phyloP scores from a whole-genome alignment of 805 yeast species.

The Lipomyces kockii region DNA sequence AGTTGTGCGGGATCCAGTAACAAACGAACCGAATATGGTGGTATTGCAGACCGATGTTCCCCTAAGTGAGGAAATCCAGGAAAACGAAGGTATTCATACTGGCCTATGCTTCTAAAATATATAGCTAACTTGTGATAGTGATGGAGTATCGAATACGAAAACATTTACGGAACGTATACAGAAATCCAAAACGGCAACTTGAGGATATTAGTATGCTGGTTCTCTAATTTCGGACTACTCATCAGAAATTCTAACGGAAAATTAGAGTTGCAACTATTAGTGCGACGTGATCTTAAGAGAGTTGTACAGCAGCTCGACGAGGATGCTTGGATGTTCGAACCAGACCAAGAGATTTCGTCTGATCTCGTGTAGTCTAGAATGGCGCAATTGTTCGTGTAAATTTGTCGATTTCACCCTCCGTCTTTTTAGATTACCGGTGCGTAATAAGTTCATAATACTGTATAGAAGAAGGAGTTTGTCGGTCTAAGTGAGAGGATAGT shows the following conservation, averaged over 20 bases:
- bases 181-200: conserved; percentile 7
- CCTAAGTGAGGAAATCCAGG: conserved; percentile 25
- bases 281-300: conserved; percentile 26
- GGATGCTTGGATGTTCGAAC: conserved; percentile 34
- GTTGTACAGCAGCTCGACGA: conserved; percentile 25
- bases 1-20: conserved; percentile 24
- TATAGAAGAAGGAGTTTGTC: background rate
- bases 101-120: background rate
- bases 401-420: background rate
- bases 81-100: conserved; percentile 23
- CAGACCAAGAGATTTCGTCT: conserved; percentile 15
- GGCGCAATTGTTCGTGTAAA: background rate
- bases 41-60: conserved; percentile 23
- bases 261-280: conserved; percentile 26
- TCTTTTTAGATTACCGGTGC: background rate
- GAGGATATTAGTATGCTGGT: conserved; percentile 1
- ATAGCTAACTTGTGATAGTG: conserved; percentile 6
- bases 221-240: background rate
- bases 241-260: conserved; percentile 11
- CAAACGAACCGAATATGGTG: conserved; percentile 32
- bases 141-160: conserved; percentile 22
- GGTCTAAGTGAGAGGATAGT: background rate
- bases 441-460: background rate
- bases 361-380: conserved; percentile 8
- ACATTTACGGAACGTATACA: conserved; percentile 18